A percentile compares a stretch with the other conserved stretches of the same genome.
Conservation (phyloP, 164 flowering plant species). For the Saururus chinensis region DNA sequence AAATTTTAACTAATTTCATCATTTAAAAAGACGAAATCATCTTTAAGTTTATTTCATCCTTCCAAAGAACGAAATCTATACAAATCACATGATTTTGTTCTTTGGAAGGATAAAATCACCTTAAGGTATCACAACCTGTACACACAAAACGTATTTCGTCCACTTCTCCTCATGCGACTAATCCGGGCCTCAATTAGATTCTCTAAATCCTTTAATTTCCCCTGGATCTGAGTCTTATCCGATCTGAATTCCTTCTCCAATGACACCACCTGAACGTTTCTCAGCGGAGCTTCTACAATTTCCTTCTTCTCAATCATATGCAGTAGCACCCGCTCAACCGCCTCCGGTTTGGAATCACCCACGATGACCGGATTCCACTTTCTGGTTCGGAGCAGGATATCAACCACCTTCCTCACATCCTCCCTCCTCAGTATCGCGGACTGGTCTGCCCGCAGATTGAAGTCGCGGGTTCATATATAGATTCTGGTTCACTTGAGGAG, state of each 20-base stretch:
- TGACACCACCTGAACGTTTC: constrained; percentile 40
- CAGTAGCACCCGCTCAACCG: constrained; percentile 46
- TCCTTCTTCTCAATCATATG: constrained; percentile 57
- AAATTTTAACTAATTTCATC: too few relatives aligned
- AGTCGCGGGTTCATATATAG: constrained; percentile 65
- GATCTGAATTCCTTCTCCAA: constrained; percentile 43
- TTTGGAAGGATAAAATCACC: too few relatives aligned
- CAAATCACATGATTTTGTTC: too few relatives aligned
- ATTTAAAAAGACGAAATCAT: too few relatives aligned
- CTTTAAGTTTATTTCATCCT: too few relatives aligned
- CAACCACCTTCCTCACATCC: constrained; percentile 53
- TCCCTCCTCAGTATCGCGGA: constrained; percentile 32
- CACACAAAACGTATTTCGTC: too few relatives aligned
- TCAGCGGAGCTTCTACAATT: constrained; percentile 31
- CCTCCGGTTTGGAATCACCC: constrained; percentile 72
- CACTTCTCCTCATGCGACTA: too few relatives aligned
- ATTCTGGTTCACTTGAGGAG: too few relatives aligned
- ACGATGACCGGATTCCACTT: constrained; percentile 83
- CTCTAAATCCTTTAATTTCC: constrained; percentile 54
- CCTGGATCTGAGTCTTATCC: constrained; percentile 28
- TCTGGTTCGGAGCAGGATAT: constrained; percentile 41
- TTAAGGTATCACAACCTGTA: too few relatives aligned
- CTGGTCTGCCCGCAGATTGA: constrained; percentile 22
- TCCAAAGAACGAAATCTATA: too few relatives aligned
- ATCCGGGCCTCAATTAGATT: constrained; percentile 33